Conservation (phyloP, 495 filamentous ascomycete species). For the Staphylotrichum longicolle region DNA sequence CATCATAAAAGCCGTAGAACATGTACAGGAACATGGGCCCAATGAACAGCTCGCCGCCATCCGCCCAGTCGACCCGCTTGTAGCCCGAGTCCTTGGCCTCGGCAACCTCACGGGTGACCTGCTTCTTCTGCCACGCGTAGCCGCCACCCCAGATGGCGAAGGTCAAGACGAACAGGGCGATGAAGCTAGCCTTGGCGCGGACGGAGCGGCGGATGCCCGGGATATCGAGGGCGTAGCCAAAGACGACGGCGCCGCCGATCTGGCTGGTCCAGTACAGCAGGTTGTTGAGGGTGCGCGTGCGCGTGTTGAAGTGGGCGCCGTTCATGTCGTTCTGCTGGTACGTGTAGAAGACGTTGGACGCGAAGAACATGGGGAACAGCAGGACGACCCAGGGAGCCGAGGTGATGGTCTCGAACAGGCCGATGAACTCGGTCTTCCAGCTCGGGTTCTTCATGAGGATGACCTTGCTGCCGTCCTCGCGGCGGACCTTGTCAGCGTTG, state of each 20-base stretch:
- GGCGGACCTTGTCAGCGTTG: slow-evolving; percentile 72
- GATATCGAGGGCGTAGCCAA: slow-evolving; percentile 74
- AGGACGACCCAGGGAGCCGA: slow-evolving; percentile 74
- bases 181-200: slow-evolving; percentile 72
- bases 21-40: slow-evolving; percentile 91
- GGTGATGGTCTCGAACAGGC: slow-evolving; percentile 71
- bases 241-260: slow-evolving; percentile 77
- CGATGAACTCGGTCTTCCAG: slow-evolving; percentile 72
- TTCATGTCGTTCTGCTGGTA: slow-evolving; percentile 65
- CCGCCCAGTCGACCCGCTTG: slow-evolving; percentile 60
- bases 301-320: slow-evolving; percentile 72
- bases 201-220: slow-evolving; percentile 60
- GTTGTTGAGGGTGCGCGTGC: slow-evolving; percentile 79
- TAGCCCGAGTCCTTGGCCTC: slow-evolving; percentile 29
- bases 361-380: slow-evolving; percentile 85
- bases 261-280: slow-evolving; percentile 85
- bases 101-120: slow-evolving; percentile 49
- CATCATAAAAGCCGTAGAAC: slow-evolving; percentile 90
- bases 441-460: slow-evolving; percentile 86
- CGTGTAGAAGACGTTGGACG: slow-evolving; percentile 79
- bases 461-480: slow-evolving; percentile 71
- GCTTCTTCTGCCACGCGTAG: slow-evolving; percentile 70
- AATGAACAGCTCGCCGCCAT: slow-evolving; percentile 56
- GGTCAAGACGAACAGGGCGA: slow-evolving; percentile 66
- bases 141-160: slow-evolving; percentile 87